Conservation (phyloP, 1,284 basidiomycete species). For the Ustilago trichophora region DNA sequence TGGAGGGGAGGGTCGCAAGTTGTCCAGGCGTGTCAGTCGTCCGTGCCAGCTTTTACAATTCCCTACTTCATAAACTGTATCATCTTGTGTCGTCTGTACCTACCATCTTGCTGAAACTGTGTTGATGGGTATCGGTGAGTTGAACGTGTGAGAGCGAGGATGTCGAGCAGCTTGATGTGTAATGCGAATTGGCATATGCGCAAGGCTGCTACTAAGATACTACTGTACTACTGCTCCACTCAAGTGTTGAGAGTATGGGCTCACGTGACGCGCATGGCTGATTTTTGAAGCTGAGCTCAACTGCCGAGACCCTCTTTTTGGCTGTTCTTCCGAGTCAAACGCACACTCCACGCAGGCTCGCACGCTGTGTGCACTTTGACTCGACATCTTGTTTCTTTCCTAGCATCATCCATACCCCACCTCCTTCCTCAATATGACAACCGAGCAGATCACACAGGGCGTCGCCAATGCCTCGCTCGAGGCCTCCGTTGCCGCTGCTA, state of each 20-base stretch:
- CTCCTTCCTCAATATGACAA: conserved; percentile 16
- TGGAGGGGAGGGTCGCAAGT: neutral
- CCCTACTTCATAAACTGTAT: neutral
- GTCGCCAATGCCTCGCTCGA: conserved; percentile 48
- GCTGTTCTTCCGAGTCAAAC: conserved; percentile 7
- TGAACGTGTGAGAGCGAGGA: neutral
- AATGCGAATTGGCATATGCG: conserved; percentile 13
- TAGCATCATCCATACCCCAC: neutral
- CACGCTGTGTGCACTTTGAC: conserved; percentile 4
- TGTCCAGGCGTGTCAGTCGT: neutral
- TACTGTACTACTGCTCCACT: conserved; percentile 38
- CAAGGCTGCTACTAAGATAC: too few relatives aligned
- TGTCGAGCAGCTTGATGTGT: neutral
- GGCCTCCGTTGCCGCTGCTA: conserved; percentile 36
- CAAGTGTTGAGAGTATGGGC: neutral
- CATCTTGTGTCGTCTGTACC: neutral
- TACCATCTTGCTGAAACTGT: conserved; percentile 21
- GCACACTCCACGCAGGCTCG: conserved; percentile 2
- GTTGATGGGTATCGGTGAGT: neutral
- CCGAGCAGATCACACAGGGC: conserved; percentile 46
- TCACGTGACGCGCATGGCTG: conserved; percentile 25
- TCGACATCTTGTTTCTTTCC: conserved; percentile 1
- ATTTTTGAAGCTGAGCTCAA: neutral
- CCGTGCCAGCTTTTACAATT: too few relatives aligned
- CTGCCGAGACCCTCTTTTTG: conserved; percentile 16